Conservation (phyloP, 345 rosid genomes). For the Hypericum perforatum region DNA sequence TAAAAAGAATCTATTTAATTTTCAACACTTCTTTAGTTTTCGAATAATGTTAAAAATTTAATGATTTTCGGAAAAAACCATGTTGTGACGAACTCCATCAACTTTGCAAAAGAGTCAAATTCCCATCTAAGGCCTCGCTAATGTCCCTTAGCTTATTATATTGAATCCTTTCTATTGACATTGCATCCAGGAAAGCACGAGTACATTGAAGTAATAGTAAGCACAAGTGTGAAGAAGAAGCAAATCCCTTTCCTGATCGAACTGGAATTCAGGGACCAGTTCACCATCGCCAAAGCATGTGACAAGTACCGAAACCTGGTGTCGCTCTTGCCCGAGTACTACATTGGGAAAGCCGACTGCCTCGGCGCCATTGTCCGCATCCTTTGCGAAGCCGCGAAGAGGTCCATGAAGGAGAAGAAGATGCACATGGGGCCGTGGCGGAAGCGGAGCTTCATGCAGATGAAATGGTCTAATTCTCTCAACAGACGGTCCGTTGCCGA, state of each 20-base stretch:
- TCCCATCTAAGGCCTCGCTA: no score
- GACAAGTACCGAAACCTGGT: conserved; percentile 27
- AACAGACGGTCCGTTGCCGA: background rate
- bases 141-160: no score
- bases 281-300: conserved; percentile 34
- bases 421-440: conserved; percentile 43
- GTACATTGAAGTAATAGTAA: conserved; percentile 25
- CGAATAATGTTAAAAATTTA: no score
- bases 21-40: no score
- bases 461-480: conserved; percentile 36
- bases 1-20: no score
- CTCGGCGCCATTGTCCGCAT: conserved; percentile 25
- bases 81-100: no score
- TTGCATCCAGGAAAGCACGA: conserved; percentile 30
- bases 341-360: conserved; percentile 31
- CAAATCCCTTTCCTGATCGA: conserved; percentile 28
- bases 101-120: no score
- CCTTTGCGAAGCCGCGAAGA: conserved; percentile 32
- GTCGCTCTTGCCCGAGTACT: conserved; percentile 26
- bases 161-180: no score
- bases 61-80: no score
- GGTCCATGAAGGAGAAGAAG: conserved; percentile 39
- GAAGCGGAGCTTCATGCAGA: conserved; percentile 40
- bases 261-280: conserved; percentile 36
- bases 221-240: conserved; percentile 27